Evolutionary conservation across 495 filamentous ascomycete species (phyloP), one percentile per base, ranked within the genome.

Genomic region (Daldinia childiae): DNA sequence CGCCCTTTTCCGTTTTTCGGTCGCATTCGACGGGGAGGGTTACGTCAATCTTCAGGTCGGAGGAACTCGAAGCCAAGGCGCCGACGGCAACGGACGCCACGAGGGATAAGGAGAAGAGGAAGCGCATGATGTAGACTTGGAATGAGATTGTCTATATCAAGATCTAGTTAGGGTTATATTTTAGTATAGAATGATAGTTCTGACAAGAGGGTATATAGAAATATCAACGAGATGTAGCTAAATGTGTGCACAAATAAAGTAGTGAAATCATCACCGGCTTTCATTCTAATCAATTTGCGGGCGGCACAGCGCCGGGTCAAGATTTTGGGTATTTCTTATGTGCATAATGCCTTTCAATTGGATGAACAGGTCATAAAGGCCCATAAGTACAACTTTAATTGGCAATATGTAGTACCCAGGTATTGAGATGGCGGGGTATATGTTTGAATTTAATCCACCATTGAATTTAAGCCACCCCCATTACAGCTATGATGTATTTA

Each of bases 1-100:
- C 93, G 75, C 93, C 93, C 41, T 84, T 87, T 71, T 88, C 71
- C 32, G 93, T 90, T 79, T 92, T 93, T 76, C 93, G 91, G 19
- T 85, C 83, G 76, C 82, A 85, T 55, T 90, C 86, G 74, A 92
- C 89, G 24, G 86, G 79, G 64, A 90, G 84, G 41, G 91, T 94
- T 66, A 89, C 86, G 69, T 96, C 90, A 80, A 97, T 92, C 76
- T 87, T 83, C 65, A 97, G 86, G 12, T 83, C 82, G 29, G 87
- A 84, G 27, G 66, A 63, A 21, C 29, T 51, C 64, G 84, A 82
- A 27, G 85, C 84, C 64, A 85, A 71, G 64, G 81, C 78, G 65
- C 80, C 81, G 51, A 87, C 77, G 48, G 87, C 83, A 36, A 83
- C 77, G 48, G 85, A 81, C 66, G 86, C 81, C 61, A 88, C 81